Evolutionary conservation across 805 yeast genomes (phyloP), one percentile per base, ranked within the genome.

Genomic region (Candida verbasci): DNA sequence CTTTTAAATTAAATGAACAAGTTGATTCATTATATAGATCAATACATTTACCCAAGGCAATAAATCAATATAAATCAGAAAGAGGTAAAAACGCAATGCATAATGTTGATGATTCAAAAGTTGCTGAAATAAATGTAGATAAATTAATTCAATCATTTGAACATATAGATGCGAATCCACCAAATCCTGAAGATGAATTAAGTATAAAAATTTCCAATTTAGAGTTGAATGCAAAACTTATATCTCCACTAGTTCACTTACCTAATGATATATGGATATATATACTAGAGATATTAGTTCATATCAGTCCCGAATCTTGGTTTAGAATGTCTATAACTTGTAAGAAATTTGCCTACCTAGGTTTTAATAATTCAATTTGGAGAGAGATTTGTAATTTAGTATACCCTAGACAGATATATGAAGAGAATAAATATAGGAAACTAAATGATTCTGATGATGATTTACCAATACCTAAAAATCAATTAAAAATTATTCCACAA

Each of bases 11-110:
- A 38, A 61, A 72, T 44, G 65, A 58, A 5, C 70, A 70, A 38
- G 88, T 88, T 4, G 96, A 88, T 52, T 60, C 72, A 32, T 56
- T 75, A 16, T 86, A 86, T 55, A 67, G 95, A 34, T 70, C 74
- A 43, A 68, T 70, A 33, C 58, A 76, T 10, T 67, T 72, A 6
- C 74, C 73, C 2, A 68, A 63, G 31, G 58, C 65, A 43, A 53
- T 63, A 5, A 39, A 58, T 8, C 53, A 58, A 33, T 40, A 49
- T 22, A 46, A 45, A 24, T 47, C 42, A 25, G 49, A 50, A 36
- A 33, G 55, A 30, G 58, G 68, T 24, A 56, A 56, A 36, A 62
- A 64, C 43, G 45, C 53, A 3, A 40, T 50, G 5, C 42, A 42
- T 8, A 48, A 53, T 40, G 49, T 60, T 33, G 74, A 72, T 43